Base-by-base conservation (phyloP, 495 filamentous ascomycete species). In the Penicillium goetzii region DNA sequence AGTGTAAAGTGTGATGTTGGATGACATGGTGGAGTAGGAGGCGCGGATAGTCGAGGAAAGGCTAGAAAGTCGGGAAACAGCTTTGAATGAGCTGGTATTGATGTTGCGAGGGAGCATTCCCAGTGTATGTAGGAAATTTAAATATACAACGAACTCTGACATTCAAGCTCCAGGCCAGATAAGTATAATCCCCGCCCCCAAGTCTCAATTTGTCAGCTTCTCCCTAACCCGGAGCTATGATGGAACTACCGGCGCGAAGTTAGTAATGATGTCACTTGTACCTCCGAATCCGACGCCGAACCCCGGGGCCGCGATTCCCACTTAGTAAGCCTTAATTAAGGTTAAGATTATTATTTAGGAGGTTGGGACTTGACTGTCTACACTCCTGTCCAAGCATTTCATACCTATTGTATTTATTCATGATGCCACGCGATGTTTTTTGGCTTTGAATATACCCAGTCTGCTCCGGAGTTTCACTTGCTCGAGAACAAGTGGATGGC, bases 1-100 rank as follows among this genome's bases (percentile, higher is more conserved):
- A 41, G 68, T 72, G 58, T 81, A 80, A 2, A 79, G 72, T 8
- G 71, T 74, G 52, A 79, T 76, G 61, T 80, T 53, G 15, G 74
- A 65, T 17, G 69, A 66, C 72, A 71, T 72, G 38, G 62, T 68
- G 33, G 62, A 56, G 51, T 60, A 68, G 28, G 61, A 60, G 8
- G 65, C 57, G 38, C n/a, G 32, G 51, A 66, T 62, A 2, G 40
- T 61, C 2, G 56, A 52, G 19, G 65, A 56, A 0, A 70, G 23
- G 30, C 25, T 61, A 30, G 60, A 53, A 4, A 70, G 50, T 54
- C 62, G 54, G 5, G 65, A 62, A 17, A 19, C 51, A 56, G 67
- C 58, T 65, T 56, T 69, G 12, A 63, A 51, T 21, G 61, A 43
- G 52, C 56, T 56, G 25, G 41, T 17, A 23, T 6, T 26, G 1